Base-by-base conservation (phyloP, 306 rosid species). In the Vigna reflexopilosa region DNA sequence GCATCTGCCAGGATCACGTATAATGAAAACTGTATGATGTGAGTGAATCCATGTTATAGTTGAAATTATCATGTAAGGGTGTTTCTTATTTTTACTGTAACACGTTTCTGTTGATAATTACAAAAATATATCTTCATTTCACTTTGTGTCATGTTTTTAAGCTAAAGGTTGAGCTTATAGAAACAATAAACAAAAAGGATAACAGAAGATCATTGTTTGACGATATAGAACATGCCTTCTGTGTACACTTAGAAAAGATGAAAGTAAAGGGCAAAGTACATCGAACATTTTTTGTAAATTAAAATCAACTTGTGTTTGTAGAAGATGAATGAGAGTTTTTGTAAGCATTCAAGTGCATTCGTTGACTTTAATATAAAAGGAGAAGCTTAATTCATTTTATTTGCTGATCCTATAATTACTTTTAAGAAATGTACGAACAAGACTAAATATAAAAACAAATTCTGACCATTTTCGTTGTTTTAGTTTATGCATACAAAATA, bases 401-500 rank as follows among this genome's bases (percentile, higher is more conserved):
- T 45, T 45, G 13, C 50, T 45, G 13, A 2, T 12, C 16, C 15
- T 44, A 44, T 11, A 10, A 10, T 11, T 12, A 45, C 50, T 3
- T 11, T 0, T 11, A 1, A 45, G 50, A 12, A 45, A 45, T 11
- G 14, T 12, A 45, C 15, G 0, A 45, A 45, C 50, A 45, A 45
- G 50, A 45, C 50, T 45, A 45, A 3, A 12, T 11, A 10, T 12
- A 28, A 5, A 13, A 58, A 58, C 14, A 58, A 12, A 9, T 42
- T 26, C 38, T 10, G 7, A 57, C n/a, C 36, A 24, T 24, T 57
- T 10, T 45, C 13, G 15, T 45, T 24, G 10, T 10, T 20, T 54
- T 19, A 70, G 10, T 67, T 40, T 61, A 55, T 70, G 59, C 28
- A 24, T 66, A n/a, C 36, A 66, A 28, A 54, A 73, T 32, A 61